These are phyloP conservation scores for Talaromyces marneffei DNA, from an alignment of 2,329 filamentous ascomycete species.

Conservation along the genomic window DNA sequence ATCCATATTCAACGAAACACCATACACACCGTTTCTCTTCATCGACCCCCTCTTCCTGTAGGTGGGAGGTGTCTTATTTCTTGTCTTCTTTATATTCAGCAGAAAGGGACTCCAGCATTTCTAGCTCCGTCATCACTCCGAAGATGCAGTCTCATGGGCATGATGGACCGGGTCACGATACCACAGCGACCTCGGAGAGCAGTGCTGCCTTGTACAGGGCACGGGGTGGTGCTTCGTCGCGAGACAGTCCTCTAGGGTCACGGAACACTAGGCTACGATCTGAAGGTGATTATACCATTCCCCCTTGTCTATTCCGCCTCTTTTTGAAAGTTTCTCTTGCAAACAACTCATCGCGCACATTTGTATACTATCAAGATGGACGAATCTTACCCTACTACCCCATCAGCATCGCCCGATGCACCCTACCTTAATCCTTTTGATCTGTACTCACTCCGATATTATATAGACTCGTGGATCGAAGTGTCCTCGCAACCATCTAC, in stretches of 20 bases:
- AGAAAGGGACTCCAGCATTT: not conserved
- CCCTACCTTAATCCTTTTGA: slow-evolving; percentile 13
- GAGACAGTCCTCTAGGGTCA: slow-evolving; percentile 29
- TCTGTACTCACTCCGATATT: slow-evolving; percentile 43
- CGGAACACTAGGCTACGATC: slow-evolving; percentile 34
- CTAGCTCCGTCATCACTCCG: not conserved
- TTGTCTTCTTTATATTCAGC: not conserved
- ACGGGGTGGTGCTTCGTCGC: slow-evolving; percentile 29
- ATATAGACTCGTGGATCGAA: slow-evolving; percentile 90
- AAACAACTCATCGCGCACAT: slow-evolving; percentile 10
- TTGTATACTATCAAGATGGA: slow-evolving; percentile 17
- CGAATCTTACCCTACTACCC: slow-evolving; percentile 15
- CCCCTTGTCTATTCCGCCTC: not conserved
- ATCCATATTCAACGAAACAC: not conserved
- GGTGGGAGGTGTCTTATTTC: not conserved
- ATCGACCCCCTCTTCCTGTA: not conserved
- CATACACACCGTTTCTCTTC: not conserved
- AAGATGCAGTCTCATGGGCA: slow-evolving; percentile 38
- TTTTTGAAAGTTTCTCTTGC: slow-evolving; percentile 6
- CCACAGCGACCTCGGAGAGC: slow-evolving; percentile 23
- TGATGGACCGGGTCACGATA: slow-evolving; percentile 35
- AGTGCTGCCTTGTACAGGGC: slow-evolving; percentile 22
- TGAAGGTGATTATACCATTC: slow-evolving; percentile 33
- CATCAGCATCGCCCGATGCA: slow-evolving; percentile 1
- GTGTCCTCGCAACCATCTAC: slow-evolving; percentile 88